Evolutionary conservation across 108 stramenopile genomes (phyloP).

Genomic region (Nitzschia sp.): DNA sequence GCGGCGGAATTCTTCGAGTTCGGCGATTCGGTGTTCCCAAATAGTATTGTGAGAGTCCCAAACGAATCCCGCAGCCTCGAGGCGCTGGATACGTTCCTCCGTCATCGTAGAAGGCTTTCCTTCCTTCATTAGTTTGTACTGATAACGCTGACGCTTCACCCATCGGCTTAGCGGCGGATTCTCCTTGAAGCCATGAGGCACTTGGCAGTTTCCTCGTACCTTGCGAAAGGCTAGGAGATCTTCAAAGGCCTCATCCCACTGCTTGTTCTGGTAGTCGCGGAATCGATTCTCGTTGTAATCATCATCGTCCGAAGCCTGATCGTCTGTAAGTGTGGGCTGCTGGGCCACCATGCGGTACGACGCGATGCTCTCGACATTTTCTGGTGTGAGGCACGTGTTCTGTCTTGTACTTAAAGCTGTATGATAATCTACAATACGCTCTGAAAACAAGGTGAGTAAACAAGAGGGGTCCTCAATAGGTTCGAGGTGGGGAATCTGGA

Average conservation of each 20-base stretch:
- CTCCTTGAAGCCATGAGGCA: constrained; percentile 36
- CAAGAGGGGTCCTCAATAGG: too few relatives aligned
- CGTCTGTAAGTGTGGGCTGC: too few relatives aligned
- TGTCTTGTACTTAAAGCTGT: too few relatives aligned
- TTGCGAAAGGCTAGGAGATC: constrained; percentile 37
- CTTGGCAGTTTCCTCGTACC: constrained; percentile 44
- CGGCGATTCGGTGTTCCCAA: constrained; percentile 31
- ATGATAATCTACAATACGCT: too few relatives aligned
- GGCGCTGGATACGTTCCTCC: constrained; percentile 31
- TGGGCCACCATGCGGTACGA: too few relatives aligned
- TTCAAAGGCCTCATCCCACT: constrained; percentile 52
- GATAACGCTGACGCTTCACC: constrained; percentile 43
- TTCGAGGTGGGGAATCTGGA: too few relatives aligned
- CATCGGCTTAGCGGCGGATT: constrained; percentile 18
- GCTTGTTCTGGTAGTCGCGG: constrained; percentile 16
- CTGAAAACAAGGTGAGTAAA: too few relatives aligned
- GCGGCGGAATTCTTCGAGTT: constrained; percentile 18
- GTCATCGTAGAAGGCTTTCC: constrained; percentile 46
- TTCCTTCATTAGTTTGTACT: constrained; percentile 46
- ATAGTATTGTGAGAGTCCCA: constrained; percentile 44
- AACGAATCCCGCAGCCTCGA: constrained; percentile 46
- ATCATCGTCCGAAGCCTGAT: background rate
- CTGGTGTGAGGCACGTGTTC: too few relatives aligned
- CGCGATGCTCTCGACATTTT: too few relatives aligned
- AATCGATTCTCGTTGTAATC: constrained; percentile 10